Evolutionary conservation across 768 basidiomycete genomes (phyloP), one percentile per base, ranked within the genome.

Genomic region (Rickenella mellea): DNA sequence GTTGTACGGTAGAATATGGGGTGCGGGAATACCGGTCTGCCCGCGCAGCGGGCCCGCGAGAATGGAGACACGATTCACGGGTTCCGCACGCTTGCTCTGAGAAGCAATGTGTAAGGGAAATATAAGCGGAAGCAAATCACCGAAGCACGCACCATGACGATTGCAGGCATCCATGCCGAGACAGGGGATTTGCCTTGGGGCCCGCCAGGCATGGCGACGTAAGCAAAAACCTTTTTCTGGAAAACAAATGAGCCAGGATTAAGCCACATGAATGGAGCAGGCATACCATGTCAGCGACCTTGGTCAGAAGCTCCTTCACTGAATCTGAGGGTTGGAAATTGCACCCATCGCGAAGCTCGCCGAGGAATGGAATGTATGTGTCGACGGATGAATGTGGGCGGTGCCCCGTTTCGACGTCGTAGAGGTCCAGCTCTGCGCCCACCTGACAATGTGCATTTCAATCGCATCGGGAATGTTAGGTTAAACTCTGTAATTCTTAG

Each of bases 141-240:
- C 19, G 24, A 22, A 36, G 33, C 33, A n/a, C 33, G 19, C 24
- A 36, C 33, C 33, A 36, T 22, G 24, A 36, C 33, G 33, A 36
- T 36, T 22, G 33, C 33, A 19, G 33, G 33, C 24, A 36, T 19
- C 33, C 33, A 36, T 10, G 33, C 33, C 12, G 19, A n/a, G n/a
- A n/a, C n/a, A n/a, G n/a, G 33, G 24, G 33, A 36, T 36, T 19
- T 3, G 10, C 19, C 9, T 36, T 22, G 19, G 12, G 19, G 19
- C 11, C 11, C 33, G 33, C 24, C 24, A 9, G 33, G 33, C 9
- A 36, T 22, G 9, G 19, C 19, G 19, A 36, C 33, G 24, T 9
- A 36, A 36, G 33, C 33, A 17, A 36, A 36, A 17, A 36, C 33
- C 33, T 36, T 36, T 36, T 36, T 36, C 33, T 36, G 24, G 33